Base-by-base conservation (phyloP, 768 basidiomycete species). In the Filobasidium wieringae region DNA sequence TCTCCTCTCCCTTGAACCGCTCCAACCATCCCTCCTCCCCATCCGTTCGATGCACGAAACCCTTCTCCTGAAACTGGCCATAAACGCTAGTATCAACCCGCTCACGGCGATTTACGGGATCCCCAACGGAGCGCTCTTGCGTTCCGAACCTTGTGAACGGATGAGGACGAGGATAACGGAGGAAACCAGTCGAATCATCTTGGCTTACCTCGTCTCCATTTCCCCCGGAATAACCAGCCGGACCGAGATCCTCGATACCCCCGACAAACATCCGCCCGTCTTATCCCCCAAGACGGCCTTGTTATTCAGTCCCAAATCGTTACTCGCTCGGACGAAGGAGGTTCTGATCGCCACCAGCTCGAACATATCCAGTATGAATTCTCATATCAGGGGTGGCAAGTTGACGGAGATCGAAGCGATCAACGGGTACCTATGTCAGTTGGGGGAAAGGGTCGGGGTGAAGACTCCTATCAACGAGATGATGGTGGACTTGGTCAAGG, bases 11-110 rank as follows among this genome's bases (percentile, higher is more conserved):
- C 70, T 66, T 17, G 26, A 83, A 51, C 76, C 74, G 3, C 81
- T 96, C 51, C 75, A 80, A 15, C 76, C 82, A 15, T 75, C 76
- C 5, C 87, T 88, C 82, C 76, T 77, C 29, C 80, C 86, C 0
- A 80, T 86, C 61, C 76, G 80, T 1, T 77, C 84, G 17, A 68
- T 93, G 22, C 82, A 88, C 61, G 75, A 82, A 30, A 76, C 78
- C 24, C 80, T 91, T 75, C 83, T 85, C 36, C 82, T 82, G 60
- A 91, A 90, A 75, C 75, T 95, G 41, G 87, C 84, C 30, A 80
- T 87, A 58, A 88, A 93, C 69, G 77, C 83, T 12, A 79, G 83
- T 64, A 81, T 96, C 72, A 90, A 95, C 67, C 84, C 93, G 1
- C 78, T 96, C 56, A 87, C 90, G 0, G 86, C 88, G 8, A 69